phyloP scores from a whole-genome alignment of 768 basidiomycete species.

The Xerocomellus amylosporus region DNA sequence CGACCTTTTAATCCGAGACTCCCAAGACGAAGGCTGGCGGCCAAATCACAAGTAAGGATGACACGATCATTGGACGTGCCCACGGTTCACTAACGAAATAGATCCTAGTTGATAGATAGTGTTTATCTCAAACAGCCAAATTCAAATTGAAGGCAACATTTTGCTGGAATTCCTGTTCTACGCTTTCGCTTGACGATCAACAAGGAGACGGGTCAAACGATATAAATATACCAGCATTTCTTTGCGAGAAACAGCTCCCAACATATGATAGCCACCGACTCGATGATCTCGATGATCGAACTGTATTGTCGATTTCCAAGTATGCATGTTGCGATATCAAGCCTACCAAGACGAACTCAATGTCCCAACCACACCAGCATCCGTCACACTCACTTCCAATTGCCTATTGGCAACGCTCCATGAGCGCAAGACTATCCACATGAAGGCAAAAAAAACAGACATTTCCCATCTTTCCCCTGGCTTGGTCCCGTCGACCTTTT shows the following conservation, averaged over 20 bases:
- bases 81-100: constrained; percentile 6
- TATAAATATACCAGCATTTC: constrained; percentile 21
- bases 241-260: no score
- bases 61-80: not conserved
- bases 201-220: constrained; percentile 34
- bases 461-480: not conserved
- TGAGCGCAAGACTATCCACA: not conserved
- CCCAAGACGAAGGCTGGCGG: constrained; percentile 68
- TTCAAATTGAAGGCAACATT: not conserved
- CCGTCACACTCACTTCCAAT: constrained; percentile 15
- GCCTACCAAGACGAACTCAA: constrained; percentile 28
- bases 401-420: constrained; percentile 13
- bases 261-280: no score
- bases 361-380: not conserved
- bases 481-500: constrained; percentile 14
- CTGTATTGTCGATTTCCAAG: constrained; percentile 35
- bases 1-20: constrained; percentile 72
- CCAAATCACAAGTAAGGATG: constrained; percentile 34
- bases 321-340: constrained; percentile 37
- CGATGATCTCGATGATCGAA: constrained; percentile 31
- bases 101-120: constrained; percentile 16
- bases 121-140: constrained; percentile 1
- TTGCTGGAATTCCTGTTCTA: constrained; percentile 1
- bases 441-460: not conserved
- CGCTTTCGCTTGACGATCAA: constrained; percentile 32